Conservation (phyloP, 176 grass and related monocot genomes). For the Luzula sylvatica region DNA sequence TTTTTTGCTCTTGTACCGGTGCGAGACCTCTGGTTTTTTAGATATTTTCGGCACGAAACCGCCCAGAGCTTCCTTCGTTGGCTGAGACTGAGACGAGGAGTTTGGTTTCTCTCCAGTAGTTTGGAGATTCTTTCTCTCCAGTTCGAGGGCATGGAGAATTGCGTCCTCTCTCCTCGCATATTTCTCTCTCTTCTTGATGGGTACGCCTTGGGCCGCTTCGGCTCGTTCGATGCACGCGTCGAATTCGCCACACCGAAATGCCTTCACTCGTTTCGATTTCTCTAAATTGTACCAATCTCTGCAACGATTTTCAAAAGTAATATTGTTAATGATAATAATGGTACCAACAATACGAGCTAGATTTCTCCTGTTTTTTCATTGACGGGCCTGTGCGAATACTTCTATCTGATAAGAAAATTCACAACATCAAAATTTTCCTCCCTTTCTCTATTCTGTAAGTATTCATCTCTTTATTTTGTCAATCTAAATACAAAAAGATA, state of each 20-base stretch:
- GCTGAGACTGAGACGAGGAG: slow-evolving; percentile 29
- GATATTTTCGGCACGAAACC: slow-evolving; percentile 16
- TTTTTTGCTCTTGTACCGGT: slow-evolving; percentile 76
- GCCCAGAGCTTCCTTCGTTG: slow-evolving; percentile 25
- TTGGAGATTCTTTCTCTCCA: slow-evolving; percentile 76
- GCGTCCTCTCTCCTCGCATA: slow-evolving; percentile 97
- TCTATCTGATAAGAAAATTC: no score
- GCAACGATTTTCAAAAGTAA: slow-evolving; percentile 23
- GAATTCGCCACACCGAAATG: slow-evolving; percentile 96
- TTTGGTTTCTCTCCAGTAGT: slow-evolving; percentile 37
- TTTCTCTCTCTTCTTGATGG: slow-evolving; percentile 96
- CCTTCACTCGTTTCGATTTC: slow-evolving; percentile 98
- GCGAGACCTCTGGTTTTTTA: slow-evolving; percentile 49
- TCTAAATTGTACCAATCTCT: slow-evolving; percentile 99
- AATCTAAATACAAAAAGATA: neutral
- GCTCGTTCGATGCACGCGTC: slow-evolving; percentile 98
- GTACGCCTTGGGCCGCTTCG: slow-evolving; percentile 79
- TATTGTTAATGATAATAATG: no score
- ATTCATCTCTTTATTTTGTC: no score
- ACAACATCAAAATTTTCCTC: no score
- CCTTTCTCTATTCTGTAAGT: no score
- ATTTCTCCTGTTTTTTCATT: no score
- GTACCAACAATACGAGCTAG: no score
- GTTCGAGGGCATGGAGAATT: slow-evolving; percentile 92
- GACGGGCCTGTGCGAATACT: no score